Evolutionary conservation across 2,329 filamentous ascomycete genomes (phyloP).

Genomic region (Sporothrix protearum): DNA sequence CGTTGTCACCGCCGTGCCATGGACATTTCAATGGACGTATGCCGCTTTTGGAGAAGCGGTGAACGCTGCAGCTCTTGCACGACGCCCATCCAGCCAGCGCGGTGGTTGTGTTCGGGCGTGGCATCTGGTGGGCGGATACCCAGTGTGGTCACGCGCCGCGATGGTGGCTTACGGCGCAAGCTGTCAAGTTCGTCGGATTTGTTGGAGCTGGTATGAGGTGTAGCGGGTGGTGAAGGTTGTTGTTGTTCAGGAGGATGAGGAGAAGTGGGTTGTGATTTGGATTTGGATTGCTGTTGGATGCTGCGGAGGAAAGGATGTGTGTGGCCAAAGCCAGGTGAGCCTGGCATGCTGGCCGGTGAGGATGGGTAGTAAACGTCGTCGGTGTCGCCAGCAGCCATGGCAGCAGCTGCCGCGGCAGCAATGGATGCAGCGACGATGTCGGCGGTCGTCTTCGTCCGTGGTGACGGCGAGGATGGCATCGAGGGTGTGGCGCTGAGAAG

Average conservation of each 20-base stretch:
- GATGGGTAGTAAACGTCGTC: conserved; percentile 19
- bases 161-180: conserved; percentile 45
- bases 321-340: conserved; percentile 11
- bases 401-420: conserved; percentile 22
- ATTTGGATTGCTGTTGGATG: conserved; percentile 9
- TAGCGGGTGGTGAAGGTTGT: conserved; percentile 3
- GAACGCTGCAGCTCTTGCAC: conserved; percentile 60
- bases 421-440: conserved; percentile 23
- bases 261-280: background rate
- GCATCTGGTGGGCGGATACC: conserved; percentile 41
- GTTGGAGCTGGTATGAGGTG: conserved; percentile 27
- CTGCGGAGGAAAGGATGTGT: conserved; percentile 20
- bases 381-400: conserved; percentile 12
- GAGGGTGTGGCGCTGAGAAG: conserved; percentile 20
- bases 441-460: conserved; percentile 34
- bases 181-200: conserved; percentile 44
- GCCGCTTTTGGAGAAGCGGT: conserved; percentile 58
- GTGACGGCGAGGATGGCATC: conserved; percentile 28
- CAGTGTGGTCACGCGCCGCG: conserved; percentile 53
- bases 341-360: background rate
- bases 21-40: conserved; percentile 59
- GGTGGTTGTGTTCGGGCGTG: conserved; percentile 45
- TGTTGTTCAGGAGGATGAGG: conserved; percentile 12
- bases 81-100: conserved; percentile 59
- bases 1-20: conserved; percentile 38